A percentile compares a stretch with the other conserved stretches of the same genome.
Evolutionary conservation across 345 rosid genomes (phyloP).

Genomic region (Eucalyptus cloeziana): DNA sequence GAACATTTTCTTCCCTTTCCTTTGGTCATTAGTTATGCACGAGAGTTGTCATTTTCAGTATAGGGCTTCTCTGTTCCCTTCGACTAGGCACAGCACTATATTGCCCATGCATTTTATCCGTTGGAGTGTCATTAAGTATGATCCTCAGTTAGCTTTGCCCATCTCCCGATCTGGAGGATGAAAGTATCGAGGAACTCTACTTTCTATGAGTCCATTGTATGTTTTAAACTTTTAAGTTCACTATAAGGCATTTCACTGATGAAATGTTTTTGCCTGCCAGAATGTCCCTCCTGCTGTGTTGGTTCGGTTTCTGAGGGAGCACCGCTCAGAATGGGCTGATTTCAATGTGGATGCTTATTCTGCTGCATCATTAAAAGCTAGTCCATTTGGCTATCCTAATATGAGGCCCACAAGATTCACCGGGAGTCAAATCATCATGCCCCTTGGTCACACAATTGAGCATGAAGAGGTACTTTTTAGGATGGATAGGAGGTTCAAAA

Average conservation of each 20-base stretch:
- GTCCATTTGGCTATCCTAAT: conserved; percentile 73
- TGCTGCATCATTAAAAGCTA: conserved; percentile 76
- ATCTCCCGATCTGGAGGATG: neutral
- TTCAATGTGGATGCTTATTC: conserved; percentile 95
- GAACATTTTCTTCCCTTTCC: neutral
- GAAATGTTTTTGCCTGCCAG: conserved; percentile 17
- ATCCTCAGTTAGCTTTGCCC: neutral
- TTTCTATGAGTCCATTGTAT: neutral
- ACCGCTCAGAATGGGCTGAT: conserved; percentile 99
- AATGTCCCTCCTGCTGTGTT: conserved; percentile 93
- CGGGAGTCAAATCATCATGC: conserved; percentile 95
- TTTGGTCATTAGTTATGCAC: neutral
- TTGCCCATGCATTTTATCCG: neutral
- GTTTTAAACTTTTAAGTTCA: neutral
- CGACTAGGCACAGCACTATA: neutral
- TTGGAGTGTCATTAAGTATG: neutral
- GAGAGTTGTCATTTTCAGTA: neutral
- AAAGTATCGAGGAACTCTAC: neutral
- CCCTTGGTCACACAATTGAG: conserved; percentile 94
- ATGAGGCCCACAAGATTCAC: conserved; percentile 95
- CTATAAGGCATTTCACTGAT: neutral
- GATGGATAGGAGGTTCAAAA: neutral
- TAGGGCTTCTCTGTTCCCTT: neutral
- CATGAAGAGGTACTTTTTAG: conserved; percentile 69
- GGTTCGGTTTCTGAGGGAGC: conserved; percentile 92